Evolutionary conservation across 2,329 filamentous ascomycete genomes (phyloP), one percentile per base, ranked within the genome.

Genomic region (Cordyceps cateniannulata): DNA sequence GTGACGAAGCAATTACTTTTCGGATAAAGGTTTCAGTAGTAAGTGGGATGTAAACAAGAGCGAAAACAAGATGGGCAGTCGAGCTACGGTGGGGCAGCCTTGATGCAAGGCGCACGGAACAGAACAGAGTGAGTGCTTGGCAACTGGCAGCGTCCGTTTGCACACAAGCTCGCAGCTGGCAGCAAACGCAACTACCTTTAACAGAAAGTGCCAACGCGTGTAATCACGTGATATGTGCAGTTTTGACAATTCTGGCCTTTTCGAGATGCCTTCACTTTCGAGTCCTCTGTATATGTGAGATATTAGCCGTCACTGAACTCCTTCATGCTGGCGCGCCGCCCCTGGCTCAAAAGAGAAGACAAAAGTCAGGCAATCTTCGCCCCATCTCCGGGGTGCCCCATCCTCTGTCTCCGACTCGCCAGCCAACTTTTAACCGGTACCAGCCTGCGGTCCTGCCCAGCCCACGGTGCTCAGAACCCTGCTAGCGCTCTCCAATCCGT

Each of bases 341-440:
- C 58, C 49, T 60, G 58, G 50, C 58, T 16, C 24, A 32, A 59
- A 51, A 35, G 24, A 45, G 42, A 53, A 52, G 2, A 42, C 16
- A 3, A 45, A 53, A 60, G 58, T 53, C 58, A 60, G 58, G 58
- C 58, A 60, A 60, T 52, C 58, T 60, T 60, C 27, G 42, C 58
- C 50, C 58, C 58, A 60, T 53, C 58, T 60, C 42, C 49, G 49
- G n/a, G 57, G 24, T 49, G 40, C 42, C 40, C 57, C 48, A 45
- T 51, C 27, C 44, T 42, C 42, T 32, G 54, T 35, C 55, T 38
- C 55, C 44, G 22, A 42, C 48, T 59, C 57, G 40, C 48, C 57
- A 42, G 35, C 32, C 32, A 27, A 35, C n/a, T n/a, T n/a, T n/a
- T n/a, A n/a, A n/a, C n/a, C n/a, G n/a, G n/a, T n/a, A n/a, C 27